Base-by-base conservation (phyloP, 108 stramenopile species). In the Nitzschia sp. region DNA sequence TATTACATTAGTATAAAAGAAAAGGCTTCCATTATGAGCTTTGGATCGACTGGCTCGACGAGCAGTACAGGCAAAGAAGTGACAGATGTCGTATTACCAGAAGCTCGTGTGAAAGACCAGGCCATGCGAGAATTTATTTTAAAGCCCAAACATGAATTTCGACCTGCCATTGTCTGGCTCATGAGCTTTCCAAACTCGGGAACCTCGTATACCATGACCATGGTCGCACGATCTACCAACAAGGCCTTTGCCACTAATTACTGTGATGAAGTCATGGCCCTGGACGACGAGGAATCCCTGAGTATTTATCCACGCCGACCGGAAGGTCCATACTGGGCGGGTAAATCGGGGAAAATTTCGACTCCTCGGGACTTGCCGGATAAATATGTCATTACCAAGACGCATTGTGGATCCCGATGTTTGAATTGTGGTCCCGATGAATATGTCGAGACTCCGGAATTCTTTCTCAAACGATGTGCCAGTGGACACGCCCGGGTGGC, bases 371-470 rank as follows among this genome's bases (percentile, higher is more conserved):
- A 34, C 1, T 59, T 85, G 38, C 81, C 81, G 17, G 62, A 75
- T 29, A 61, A 77, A 6, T 89, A 72, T 23, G 87, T 93, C 17
- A 67, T 93, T 2, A 88, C 86, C 24, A 94, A 94, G 59, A 94
- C 90, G 5, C 93, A 94, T 69, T 91, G 90, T 59, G 90, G 93
- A 8, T 71, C 75, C 2, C 78, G 82, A 5, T 90, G 88, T 59
- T 47, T 76, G 11, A 47, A 76, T 36, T 90, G 89, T 68, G 82
- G 75, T 21, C 85, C 87, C 3, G 28, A 66, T 11, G 64, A 61
- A 23, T 93, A 93, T 68, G 38, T 90, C 24, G 85, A 83, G 48
- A 82, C 72, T 2, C n/a, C 72, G 9, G 34, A 72, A 29, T 32
- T 38, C 0, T 90, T 85, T 69, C 54, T 79, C 25, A 59, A 55